phyloP scores from a whole-genome alignment of 495 filamentous ascomycete genomes.

The Penicillium daleae region DNA sequence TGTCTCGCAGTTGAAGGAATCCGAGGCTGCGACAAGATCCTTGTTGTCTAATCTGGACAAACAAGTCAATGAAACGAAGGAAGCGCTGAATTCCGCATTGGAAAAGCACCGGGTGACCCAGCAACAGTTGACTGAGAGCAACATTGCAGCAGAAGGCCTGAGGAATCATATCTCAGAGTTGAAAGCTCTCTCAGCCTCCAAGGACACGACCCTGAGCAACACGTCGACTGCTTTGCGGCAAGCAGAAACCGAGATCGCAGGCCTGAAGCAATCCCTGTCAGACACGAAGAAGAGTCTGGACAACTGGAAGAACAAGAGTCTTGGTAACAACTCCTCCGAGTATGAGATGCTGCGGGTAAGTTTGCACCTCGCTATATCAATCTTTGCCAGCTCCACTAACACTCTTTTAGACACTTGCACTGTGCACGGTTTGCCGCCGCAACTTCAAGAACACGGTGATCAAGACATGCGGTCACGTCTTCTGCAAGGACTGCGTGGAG shows the following conservation, averaged over 20 bases:
- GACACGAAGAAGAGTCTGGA: constrained; percentile 78
- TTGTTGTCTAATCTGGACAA: constrained; percentile 87
- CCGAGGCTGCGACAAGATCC: constrained; percentile 62
- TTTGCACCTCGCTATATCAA: too few relatives aligned
- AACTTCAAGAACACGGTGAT: constrained; percentile 94
- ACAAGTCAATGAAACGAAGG: constrained; percentile 79
- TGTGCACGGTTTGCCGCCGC: constrained; percentile 85
- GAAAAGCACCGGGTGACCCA: constrained; percentile 73
- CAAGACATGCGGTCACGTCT: constrained; percentile 94
- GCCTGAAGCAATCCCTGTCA: constrained; percentile 70
- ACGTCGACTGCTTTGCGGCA: constrained; percentile 65
- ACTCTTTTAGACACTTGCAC: constrained; percentile 69
- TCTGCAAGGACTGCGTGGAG: constrained; percentile 88
- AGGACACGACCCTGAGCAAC: constrained; percentile 63
- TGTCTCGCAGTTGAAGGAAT: constrained; percentile 88
- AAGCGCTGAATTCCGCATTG: constrained; percentile 67
- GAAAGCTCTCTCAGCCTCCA: constrained; percentile 67
- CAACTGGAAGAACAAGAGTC: constrained; percentile 77
- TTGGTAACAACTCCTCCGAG: constrained; percentile 78
- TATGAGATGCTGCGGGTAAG: constrained; percentile 83
- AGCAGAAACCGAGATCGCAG: constrained; percentile 74
- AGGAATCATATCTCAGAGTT: constrained; percentile 78
- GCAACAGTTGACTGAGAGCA: constrained; percentile 67
- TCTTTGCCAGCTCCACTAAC: constrained; percentile 43
- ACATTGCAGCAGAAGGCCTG: constrained; percentile 68